Conservation (phyloP, 164 flowering plant species). For the Hamamelis virginiana region DNA sequence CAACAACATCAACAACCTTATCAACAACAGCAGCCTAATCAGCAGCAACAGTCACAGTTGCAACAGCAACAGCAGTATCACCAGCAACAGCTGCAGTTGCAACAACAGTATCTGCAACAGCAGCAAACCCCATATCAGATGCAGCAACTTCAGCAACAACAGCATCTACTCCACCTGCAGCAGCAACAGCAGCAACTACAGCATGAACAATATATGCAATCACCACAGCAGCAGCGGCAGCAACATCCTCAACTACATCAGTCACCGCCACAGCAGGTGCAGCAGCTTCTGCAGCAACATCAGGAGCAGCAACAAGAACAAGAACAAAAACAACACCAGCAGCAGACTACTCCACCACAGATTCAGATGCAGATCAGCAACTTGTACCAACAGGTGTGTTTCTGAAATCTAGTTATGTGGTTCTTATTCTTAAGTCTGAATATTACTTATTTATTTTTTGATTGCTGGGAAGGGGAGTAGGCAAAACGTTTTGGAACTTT, state of each 20-base stretch:
- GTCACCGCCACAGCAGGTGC: constrained; percentile 10
- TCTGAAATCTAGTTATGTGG: background rate
- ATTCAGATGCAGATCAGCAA: constrained; percentile 23
- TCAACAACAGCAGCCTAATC: constrained; percentile 13
- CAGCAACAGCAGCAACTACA: constrained; percentile 16
- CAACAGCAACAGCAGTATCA: constrained; percentile 8
- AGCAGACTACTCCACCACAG: constrained; percentile 22
- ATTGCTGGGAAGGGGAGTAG: background rate
- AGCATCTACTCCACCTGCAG: constrained; percentile 10
- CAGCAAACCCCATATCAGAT: constrained; percentile 27
- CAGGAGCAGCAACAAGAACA: constrained; percentile 18
- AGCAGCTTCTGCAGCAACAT: constrained; percentile 17
- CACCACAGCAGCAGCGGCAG: constrained; percentile 16
- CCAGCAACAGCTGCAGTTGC: constrained; percentile 7
- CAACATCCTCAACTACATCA: constrained; percentile 9
- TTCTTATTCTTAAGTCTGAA: background rate
- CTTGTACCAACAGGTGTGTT: constrained; percentile 26
- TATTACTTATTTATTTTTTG: background rate
- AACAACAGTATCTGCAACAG: constrained; percentile 18
- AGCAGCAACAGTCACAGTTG: constrained; percentile 11
- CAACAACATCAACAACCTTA: constrained; percentile 12
- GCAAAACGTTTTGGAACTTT: background rate
- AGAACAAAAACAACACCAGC: constrained; percentile 16
- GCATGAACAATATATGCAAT: constrained; percentile 19
- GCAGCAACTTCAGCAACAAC: constrained; percentile 26